Conservation (phyloP, 2,329 filamentous ascomycete genomes). For the Diaporthe batatas region DNA sequence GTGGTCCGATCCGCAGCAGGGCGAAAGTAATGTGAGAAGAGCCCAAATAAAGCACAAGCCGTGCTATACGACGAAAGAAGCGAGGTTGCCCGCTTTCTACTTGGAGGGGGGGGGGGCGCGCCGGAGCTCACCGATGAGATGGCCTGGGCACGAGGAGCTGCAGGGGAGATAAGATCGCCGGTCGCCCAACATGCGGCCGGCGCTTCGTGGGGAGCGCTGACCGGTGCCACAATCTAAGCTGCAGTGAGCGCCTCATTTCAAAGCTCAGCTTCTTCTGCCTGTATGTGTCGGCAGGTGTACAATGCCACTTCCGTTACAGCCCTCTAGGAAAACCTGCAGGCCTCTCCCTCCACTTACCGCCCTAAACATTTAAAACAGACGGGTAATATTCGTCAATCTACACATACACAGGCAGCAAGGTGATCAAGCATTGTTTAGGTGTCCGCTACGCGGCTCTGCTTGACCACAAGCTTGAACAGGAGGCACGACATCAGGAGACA, state of each 20-base stretch:
- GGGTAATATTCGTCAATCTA: neutral
- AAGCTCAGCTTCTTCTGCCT: neutral
- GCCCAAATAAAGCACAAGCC: neutral
- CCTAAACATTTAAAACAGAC: too few relatives aligned
- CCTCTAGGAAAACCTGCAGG: neutral
- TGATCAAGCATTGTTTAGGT: neutral
- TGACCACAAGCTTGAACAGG: neutral
- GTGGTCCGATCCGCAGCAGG: neutral
- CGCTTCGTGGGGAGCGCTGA: neutral
- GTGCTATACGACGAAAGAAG: neutral
- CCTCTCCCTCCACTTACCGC: neutral
- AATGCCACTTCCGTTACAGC: neutral
- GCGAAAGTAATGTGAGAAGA: neutral
- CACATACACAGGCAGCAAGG: neutral
- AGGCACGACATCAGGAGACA: neutral
- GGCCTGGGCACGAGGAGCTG: neutral
- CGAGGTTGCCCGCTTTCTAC: neutral
- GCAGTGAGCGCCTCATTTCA: conserved; percentile 9
- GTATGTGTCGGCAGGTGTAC: neutral
- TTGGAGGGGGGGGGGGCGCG: too few relatives aligned
- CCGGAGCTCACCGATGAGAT: conserved; percentile 23
- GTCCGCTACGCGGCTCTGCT: neutral
- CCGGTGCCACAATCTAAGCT: conserved; percentile 13
- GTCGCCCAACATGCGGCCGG: neutral
- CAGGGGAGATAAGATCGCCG: neutral